Evolutionary conservation across 352 stramenopile genomes (phyloP), one percentile per base, ranked within the genome.

Genomic region (Blastocystis sp.): DNA sequence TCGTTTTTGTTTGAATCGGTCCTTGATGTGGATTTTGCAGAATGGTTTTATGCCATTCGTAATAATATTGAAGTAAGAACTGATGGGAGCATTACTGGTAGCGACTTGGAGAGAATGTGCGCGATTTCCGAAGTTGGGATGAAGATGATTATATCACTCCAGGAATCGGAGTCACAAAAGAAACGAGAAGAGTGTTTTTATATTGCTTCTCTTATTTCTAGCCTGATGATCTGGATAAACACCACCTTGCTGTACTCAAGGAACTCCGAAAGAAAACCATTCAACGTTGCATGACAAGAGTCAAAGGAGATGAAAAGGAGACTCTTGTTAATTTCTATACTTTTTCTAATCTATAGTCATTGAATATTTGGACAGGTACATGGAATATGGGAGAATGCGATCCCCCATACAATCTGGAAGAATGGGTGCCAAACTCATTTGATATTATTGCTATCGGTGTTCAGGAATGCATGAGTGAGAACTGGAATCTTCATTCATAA

Each of bases 351-450:
- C 30, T n/a, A 24, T 33, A 81, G 70, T 60, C 70, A 22, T 27
- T 81, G 11, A 81, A 81, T 22, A 62, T 81, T 19, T 88, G 77
- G 77, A 77, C 77, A n/a, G 77, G 77, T 42, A 88, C 77, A 27
- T 88, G 77, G 77, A 88, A 88, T 53, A 88, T 88, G 77, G 77
- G 77, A 33, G 77, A 88, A 70, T 88, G 77, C 27, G 77, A 88
- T n/a, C 58, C 62, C 7, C 77, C 77, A 17, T 78, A 54, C 48
- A 78, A 81, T 40, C 54, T 88, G 33, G 77, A 88, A 70, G 77
- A 88, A 42, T 88, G 77, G 77, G 73, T 88, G 44, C 77, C 77
- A 15, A 24, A 51, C 22, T 42, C 11, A 24, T 88, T 88, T 59
- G 77, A 88, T 33, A 35, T 88, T n/a, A 77, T 58, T 37, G 77